These are phyloP conservation scores for Malassezia pachydermatis DNA, from an alignment of 1,284 basidiomycete species.

Conservation along the genomic window DNA sequence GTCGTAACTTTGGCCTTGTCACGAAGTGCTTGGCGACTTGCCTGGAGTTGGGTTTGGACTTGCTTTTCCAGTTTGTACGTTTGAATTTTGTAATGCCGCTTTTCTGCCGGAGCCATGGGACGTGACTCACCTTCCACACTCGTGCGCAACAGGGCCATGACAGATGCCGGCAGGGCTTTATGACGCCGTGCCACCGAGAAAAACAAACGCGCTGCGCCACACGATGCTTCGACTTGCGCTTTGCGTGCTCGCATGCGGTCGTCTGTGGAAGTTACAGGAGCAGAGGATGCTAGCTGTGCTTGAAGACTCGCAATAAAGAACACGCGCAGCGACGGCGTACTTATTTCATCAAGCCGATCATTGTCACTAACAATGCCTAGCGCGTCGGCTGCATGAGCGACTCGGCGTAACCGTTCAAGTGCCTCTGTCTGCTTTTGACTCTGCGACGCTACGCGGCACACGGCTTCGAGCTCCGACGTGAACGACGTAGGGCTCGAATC, in stretches of 20 bases:
- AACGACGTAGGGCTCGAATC: conserved; percentile 1
- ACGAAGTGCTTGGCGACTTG: conserved; percentile 22
- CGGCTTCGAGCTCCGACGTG: background rate
- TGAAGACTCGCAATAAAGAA: conserved; percentile 29
- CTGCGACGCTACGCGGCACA: background rate
- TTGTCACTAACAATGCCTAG: conserved; percentile 26
- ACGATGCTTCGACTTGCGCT: conserved; percentile 13
- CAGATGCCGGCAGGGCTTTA: conserved; percentile 18
- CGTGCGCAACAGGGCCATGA: conserved; percentile 13
- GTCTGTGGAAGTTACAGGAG: conserved; percentile 13
- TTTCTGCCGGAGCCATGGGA: background rate
- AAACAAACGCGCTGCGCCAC: conserved; percentile 18
- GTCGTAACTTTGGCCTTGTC: background rate
- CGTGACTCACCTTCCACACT: background rate
- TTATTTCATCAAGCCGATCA: conserved; percentile 30
- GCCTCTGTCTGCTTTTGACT: background rate
- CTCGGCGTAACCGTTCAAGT: conserved; percentile 11
- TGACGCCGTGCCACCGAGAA: conserved; percentile 15
- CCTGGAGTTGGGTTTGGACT: conserved; percentile 24
- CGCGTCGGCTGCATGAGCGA: conserved; percentile 25
- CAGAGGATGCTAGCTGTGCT: conserved; percentile 19
- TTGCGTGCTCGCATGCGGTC: conserved; percentile 12
- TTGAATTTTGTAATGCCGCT: conserved; percentile 35
- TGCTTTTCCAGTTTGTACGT: conserved; percentile 31
- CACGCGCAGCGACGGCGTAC: conserved; percentile 30